phyloP scores from a whole-genome alignment of 2,329 filamentous ascomycete genomes.

The Leptosphaerulina australis region DNA sequence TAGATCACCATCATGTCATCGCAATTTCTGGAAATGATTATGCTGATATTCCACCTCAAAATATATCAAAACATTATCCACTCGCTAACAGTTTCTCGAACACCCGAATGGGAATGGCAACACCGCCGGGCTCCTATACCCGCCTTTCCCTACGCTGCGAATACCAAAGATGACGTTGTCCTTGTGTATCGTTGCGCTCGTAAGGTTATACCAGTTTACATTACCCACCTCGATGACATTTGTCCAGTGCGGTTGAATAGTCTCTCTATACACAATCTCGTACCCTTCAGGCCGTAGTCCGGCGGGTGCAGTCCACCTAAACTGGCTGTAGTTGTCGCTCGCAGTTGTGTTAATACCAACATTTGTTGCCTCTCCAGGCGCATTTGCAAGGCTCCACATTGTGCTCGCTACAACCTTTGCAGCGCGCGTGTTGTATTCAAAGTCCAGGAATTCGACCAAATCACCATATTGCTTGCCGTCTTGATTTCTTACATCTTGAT shows the following conservation, averaged over 20 bases:
- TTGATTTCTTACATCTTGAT: constrained; percentile 57
- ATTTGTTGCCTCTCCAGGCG: constrained; percentile 55
- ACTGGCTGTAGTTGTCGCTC: constrained; percentile 55
- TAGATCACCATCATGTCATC: too few relatives aligned
- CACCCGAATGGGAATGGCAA: constrained; percentile 46
- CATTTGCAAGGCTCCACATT: constrained; percentile 59
- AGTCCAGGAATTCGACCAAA: constrained; percentile 60
- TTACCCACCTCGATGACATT: constrained; percentile 55
- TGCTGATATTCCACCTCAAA: too few relatives aligned
- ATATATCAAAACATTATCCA: too few relatives aligned
- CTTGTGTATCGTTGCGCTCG: constrained; percentile 57
- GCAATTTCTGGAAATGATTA: too few relatives aligned
- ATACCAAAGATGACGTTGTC: constrained; percentile 63
- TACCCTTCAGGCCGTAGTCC: constrained; percentile 54
- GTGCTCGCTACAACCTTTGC: constrained; percentile 59
- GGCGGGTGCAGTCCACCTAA: constrained; percentile 53
- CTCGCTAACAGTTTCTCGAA: constrained; percentile 21
- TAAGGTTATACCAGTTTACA: constrained; percentile 45
- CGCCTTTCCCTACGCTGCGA: constrained; percentile 54
- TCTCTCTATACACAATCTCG: constrained; percentile 61
- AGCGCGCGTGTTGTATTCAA: constrained; percentile 59
- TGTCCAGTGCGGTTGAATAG: constrained; percentile 57
- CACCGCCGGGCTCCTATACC: constrained; percentile 55
- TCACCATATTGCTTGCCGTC: constrained; percentile 61
- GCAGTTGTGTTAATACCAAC: constrained; percentile 53